Evolutionary conservation across 2,329 filamentous ascomycete genomes (phyloP).

Genomic region (Colletotrichum sp.): DNA sequence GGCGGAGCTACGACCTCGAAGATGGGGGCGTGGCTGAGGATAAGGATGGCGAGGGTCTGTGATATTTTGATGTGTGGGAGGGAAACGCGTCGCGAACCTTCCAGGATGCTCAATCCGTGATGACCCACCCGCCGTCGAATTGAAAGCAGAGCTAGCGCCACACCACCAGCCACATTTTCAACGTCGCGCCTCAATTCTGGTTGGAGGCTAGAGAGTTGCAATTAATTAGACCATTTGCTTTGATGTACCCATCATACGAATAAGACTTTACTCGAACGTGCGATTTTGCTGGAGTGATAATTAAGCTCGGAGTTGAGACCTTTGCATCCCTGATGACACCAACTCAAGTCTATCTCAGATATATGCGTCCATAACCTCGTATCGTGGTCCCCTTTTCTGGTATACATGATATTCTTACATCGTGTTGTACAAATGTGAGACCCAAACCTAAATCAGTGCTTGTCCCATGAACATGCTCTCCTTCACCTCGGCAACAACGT

Average conservation of each 20-base stretch:
- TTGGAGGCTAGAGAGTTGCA: not conserved
- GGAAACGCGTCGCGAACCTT: constrained; percentile 21
- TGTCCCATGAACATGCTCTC: constrained; percentile 87
- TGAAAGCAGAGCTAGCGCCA: constrained; percentile 15
- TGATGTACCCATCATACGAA: not conserved
- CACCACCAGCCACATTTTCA: constrained; percentile 6
- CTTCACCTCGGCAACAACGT: constrained; percentile 90
- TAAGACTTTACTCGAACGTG: not conserved
- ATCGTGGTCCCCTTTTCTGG: not conserved
- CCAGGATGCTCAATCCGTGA: not conserved
- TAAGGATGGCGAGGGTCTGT: not conserved
- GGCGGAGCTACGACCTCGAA: not conserved
- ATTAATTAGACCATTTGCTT: not conserved
- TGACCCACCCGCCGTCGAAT: not conserved
- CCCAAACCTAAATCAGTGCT: constrained; percentile 65
- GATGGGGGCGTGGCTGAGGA: not conserved
- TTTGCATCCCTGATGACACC: not conserved
- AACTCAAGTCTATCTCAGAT: constrained; percentile 2
- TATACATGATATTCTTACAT: constrained; percentile 6
- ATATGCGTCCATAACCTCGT: not conserved
- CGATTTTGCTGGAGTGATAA: not conserved
- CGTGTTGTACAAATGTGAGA: constrained; percentile 1
- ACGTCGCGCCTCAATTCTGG: not conserved
- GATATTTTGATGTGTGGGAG: constrained; percentile 20
- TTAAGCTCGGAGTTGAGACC: not conserved